Evolutionary conservation across 768 basidiomycete genomes (phyloP).

Genomic region (Galerina sulciceps): DNA sequence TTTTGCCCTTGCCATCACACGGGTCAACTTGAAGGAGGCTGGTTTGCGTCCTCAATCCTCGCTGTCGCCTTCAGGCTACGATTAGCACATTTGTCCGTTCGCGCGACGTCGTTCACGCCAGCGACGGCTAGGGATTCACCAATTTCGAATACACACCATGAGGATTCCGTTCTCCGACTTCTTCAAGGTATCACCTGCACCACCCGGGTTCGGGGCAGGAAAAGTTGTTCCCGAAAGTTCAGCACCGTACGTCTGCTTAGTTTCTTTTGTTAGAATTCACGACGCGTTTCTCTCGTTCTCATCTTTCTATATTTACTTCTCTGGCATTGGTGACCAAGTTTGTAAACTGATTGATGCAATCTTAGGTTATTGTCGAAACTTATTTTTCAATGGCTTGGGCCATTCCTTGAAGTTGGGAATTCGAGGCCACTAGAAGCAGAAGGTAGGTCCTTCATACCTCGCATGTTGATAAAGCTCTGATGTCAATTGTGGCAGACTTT

Average conservation of each 20-base stretch:
- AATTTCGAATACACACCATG: background rate
- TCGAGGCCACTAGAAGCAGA: constrained; percentile 61
- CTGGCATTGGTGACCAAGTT: background rate
- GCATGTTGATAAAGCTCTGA: constrained; percentile 22
- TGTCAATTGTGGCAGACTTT: constrained; percentile 43
- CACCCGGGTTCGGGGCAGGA: constrained; percentile 53
- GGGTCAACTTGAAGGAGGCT: too few species aligned
- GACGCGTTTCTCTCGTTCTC: too few species aligned
- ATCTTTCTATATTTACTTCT: background rate
- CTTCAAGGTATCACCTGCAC: constrained; percentile 46
- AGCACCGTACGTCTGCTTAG: constrained; percentile 37
- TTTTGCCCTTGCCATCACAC: background rate
- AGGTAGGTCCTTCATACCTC: constrained; percentile 34
- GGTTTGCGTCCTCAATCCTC: too few species aligned
- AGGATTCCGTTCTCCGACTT: constrained; percentile 34
- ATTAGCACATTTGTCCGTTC: too few species aligned
- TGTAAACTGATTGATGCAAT: background rate
- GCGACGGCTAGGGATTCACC: too few species aligned
- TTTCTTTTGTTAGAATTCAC: too few species aligned
- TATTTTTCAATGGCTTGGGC: constrained; percentile 55
- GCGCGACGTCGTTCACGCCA: background rate
- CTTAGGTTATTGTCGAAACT: constrained; percentile 48
- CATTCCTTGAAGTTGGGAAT: constrained; percentile 61
- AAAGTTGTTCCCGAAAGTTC: constrained; percentile 45
- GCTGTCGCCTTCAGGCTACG: too few species aligned